Percentiles rank a stretch among this genome's conserved stretches.
These are phyloP conservation scores for Cupressus sempervirens DNA, from an alignment of 75 land plant species.

Conservation along the genomic window DNA sequence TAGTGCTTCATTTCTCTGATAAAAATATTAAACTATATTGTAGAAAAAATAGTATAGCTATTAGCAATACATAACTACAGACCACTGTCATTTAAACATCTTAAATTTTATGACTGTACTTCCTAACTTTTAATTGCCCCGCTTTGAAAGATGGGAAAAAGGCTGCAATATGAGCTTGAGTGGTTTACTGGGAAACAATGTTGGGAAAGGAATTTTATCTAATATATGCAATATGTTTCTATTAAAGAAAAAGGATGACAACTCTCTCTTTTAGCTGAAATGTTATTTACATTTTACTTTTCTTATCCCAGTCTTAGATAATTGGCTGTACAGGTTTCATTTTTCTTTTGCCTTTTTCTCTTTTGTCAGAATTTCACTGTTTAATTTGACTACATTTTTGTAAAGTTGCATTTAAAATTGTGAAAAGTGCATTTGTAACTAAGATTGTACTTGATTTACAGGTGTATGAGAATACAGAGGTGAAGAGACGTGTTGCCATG, in stretches of 20 bases:
- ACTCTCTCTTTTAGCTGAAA: not conserved
- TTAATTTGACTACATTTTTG: not conserved
- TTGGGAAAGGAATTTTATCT: not conserved
- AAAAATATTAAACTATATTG: not conserved
- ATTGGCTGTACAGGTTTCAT: not conserved
- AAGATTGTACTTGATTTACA: constrained; percentile 15
- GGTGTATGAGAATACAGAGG: constrained; percentile 98
- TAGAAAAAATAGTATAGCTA: not conserved
- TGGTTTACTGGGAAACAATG: not conserved
- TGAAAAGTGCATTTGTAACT: constrained; percentile 2
- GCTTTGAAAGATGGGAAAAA: not conserved
- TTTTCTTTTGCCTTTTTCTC: not conserved
- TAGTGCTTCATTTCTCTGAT: not conserved
- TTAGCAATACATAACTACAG: not conserved
- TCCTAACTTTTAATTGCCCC: not conserved
- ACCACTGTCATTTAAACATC: not conserved
- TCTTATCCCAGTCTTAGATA: not conserved
- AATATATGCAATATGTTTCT: not conserved
- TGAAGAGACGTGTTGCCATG: constrained; percentile 81
- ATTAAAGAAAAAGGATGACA: not conserved
- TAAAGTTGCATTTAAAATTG: not conserved
- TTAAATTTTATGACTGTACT: not conserved
- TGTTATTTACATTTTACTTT: not conserved
- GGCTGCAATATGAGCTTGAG: not conserved
- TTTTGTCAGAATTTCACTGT: not conserved